Base-by-base conservation (phyloP, 2,329 filamentous ascomycete genomes). In the Colletotrichum melonis region DNA sequence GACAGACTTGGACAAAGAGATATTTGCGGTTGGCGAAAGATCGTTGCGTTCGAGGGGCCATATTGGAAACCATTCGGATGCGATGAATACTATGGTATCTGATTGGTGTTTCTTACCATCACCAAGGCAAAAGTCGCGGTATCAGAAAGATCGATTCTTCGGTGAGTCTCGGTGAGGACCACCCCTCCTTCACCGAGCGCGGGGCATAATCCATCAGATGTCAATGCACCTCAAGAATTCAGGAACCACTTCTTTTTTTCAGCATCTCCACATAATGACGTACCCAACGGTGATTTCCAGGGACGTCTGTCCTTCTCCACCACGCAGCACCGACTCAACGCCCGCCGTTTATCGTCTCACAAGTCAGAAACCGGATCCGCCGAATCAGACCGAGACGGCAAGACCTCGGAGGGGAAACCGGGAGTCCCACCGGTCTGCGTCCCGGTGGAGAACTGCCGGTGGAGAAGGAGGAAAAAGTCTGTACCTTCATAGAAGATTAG, bases 261-360 rank as follows among this genome's bases (percentile, higher is more conserved):
- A 46, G 1, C 59, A 46, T 22, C 55, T 19, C 66, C 70, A 73
- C 66, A 28, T 46, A 49, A 65, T 73, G 70, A 73, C 70, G 70
- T 73, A 69, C 32, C 1, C n/a, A 32, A n/a, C 16, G 54, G 16
- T 7, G 3, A 46, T 69, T 63, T 72, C 4, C 59, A 69, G 46
- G 70, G 54, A 60, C 66, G 60, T 9, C 11, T 28, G 3, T 9
- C 12, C 63, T 46, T 35, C 59, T 49, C 42, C 42, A 22, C 42
- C 19, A 19, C 35, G 42, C 19, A 49, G 42, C 55, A 73, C 59
- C 59, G 46, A 30, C 42, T 58, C 54, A 32, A 68, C 52, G 57
- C 66, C 52, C 46, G 38, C 49, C 11, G n/a, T 63, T 63, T 55
- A 28, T 52, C 42, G 63, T 52, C 35, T 49, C 19, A 64, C 30